Base-by-base conservation (phyloP, 257 asterid species). In the Rhazya stricta region DNA sequence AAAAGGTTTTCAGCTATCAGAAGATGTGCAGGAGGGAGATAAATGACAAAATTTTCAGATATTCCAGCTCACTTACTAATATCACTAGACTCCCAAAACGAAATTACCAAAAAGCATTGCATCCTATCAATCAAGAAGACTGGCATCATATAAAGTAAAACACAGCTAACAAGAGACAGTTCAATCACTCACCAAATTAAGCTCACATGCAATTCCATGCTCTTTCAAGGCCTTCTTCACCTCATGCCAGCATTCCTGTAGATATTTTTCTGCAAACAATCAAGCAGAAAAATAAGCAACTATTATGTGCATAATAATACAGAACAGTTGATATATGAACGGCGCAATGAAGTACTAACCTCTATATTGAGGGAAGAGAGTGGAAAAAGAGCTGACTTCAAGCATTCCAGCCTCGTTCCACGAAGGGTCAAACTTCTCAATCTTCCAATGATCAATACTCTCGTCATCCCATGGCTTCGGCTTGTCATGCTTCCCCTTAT, bases 191-290 rank as follows among this genome's bases (percentile, higher is more conserved):
- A 93, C 98, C 96, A 91, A 79, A 80, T 93, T 87, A 71, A 93
- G 83, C 73, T 86, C 94, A 43, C 91, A 81, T 51, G 87, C 78
- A 80, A 93, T 74, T 45, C 94, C 96, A 70, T 86, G 60, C 84
- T 90, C 98, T 75, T 91, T 91, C 72, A 90, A 76, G 41, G 96
- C 92, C 42, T 94, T 87, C 84, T 85, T 90, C 18, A 93, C 97
- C 13, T 74, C 73, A 23, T 94, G 96, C 97, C 97, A 93, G 78
- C 96, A 87, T 56, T 93, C 96, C 78, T 90, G 97, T 86, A 93
- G 83, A 82, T 93, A 93, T 77, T 90, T 93, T 67, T 91, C 98
- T 91, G 81, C 57, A 81, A 48, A 67, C 9, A 51, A 43, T 23
- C 18, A 60, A 71, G 29, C 58, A 19, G 23, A 18, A 48, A n/a